Conservation (phyloP, 805 yeast genomes). For the Monosporozyma servazzii region DNA sequence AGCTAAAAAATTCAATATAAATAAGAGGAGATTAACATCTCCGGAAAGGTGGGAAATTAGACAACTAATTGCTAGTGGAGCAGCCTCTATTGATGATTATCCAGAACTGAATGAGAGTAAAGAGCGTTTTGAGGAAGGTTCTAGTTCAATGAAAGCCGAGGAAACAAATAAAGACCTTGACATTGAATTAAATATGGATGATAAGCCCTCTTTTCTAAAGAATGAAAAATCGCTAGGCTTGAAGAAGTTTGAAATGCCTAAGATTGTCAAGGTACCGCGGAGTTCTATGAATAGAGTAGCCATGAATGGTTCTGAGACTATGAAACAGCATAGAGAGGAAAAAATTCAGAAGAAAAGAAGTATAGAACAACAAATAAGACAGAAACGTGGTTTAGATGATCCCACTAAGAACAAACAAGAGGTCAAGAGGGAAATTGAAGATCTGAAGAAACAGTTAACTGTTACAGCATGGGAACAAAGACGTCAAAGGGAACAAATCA, state of each 20-base stretch:
- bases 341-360: conserved; percentile 43
- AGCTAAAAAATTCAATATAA: conserved; percentile 8
- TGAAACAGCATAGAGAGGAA: conserved; percentile 54
- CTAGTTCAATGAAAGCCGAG: conserved; percentile 5
- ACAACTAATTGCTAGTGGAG: conserved; percentile 77
- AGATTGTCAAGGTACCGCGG: conserved; percentile 61
- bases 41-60: conserved; percentile 89
- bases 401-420: conserved; percentile 17
- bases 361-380: conserved; percentile 32
- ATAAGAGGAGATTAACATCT: conserved; percentile 50
- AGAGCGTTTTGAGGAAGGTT: conserved; percentile 8
- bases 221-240: conserved; percentile 30
- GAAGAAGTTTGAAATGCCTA: conserved; percentile 41
- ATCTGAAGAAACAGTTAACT: conserved; percentile 16
- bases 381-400: conserved; percentile 24
- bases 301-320: conserved; percentile 57
- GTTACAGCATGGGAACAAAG: conserved; percentile 28
- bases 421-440: conserved; percentile 10
- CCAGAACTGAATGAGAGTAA: conserved; percentile 47
- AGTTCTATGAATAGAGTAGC: conserved; percentile 76
- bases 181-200: conserved; percentile 54
- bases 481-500: conserved; percentile 21
- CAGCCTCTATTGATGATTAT: conserved; percentile 53
- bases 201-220: conserved; percentile 63
- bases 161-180: conserved; percentile 45